These are phyloP conservation scores for Carex myosuroides DNA, from an alignment of 176 grass and related monocot species.

Conservation along the genomic window DNA sequence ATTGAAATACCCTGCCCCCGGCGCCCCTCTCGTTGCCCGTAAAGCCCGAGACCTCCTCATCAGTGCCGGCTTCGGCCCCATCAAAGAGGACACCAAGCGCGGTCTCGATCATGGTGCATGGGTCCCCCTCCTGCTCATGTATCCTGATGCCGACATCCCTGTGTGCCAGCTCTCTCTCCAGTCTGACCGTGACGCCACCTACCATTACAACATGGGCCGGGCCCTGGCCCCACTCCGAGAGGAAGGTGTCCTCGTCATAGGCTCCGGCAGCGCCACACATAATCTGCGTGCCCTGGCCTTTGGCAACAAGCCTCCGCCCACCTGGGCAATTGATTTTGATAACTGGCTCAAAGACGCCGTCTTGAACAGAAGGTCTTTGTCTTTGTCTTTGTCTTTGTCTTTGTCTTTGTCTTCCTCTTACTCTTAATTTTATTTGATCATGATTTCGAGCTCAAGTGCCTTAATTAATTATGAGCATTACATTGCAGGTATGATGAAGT, in stretches of 20 bases:
- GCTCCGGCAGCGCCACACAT: conserved; percentile 78
- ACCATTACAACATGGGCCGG: conserved; percentile 81
- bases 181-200: conserved; percentile 39
- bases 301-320: background rate
- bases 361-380: conserved; percentile 2
- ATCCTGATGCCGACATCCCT: conserved; percentile 66
- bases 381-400: too few relatives aligned
- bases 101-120: conserved; percentile 91
- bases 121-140: conserved; percentile 94
- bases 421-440: too few relatives aligned
- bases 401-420: too few relatives aligned
- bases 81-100: conserved; percentile 45
- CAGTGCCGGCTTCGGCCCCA: conserved; percentile 47
- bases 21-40: conserved; percentile 48
- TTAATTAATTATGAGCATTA: too few relatives aligned
- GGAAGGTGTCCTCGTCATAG: conserved; percentile 66
- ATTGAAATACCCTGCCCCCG: conserved; percentile 71
- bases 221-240: conserved; percentile 62
- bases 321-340: conserved; percentile 71
- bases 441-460: too few relatives aligned
- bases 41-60: conserved; percentile 44
- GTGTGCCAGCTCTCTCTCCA: conserved; percentile 85
- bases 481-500: conserved; percentile 58
- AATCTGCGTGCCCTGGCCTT: conserved; percentile 52
- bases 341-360: conserved; percentile 72